phyloP scores from a whole-genome alignment of 257 asterid genomes.

The Solanum infundibuliforme region DNA sequence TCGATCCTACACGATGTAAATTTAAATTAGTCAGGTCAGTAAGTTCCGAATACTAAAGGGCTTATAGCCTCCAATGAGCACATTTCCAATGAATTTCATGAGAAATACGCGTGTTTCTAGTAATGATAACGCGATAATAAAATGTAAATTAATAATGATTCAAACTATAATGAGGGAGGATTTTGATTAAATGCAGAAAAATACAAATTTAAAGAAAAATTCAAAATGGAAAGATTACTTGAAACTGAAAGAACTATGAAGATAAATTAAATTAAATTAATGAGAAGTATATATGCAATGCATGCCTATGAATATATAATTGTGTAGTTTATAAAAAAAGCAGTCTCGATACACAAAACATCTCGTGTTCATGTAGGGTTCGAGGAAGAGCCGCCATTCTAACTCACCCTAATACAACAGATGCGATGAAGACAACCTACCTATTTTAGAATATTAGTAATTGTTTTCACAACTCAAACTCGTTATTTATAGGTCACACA shows the following conservation, averaged over 20 bases:
- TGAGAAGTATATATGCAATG: background rate
- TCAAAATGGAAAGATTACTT: background rate
- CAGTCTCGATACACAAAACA: background rate
- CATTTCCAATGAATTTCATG: background rate
- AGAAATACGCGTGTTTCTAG: background rate
- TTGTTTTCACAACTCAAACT: background rate
- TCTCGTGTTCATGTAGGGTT: background rate
- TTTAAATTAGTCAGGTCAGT: background rate
- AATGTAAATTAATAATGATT: background rate
- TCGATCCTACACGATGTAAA: background rate
- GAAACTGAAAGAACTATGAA: background rate
- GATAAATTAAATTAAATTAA: background rate
- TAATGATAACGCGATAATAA: background rate
- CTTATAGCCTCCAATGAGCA: background rate
- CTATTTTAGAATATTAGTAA: background rate
- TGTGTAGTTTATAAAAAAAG: background rate
- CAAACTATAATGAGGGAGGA: background rate
- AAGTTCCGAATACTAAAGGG: background rate
- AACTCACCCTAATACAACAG: background rate
- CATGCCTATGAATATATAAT: background rate
- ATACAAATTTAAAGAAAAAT: background rate
- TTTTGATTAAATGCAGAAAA: background rate
- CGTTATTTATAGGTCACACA: background rate
- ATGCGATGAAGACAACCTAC: background rate
- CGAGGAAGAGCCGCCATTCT: background rate